Base-by-base conservation (phyloP, 805 yeast genomes). In the Cyberlindnera suaveolens region DNA sequence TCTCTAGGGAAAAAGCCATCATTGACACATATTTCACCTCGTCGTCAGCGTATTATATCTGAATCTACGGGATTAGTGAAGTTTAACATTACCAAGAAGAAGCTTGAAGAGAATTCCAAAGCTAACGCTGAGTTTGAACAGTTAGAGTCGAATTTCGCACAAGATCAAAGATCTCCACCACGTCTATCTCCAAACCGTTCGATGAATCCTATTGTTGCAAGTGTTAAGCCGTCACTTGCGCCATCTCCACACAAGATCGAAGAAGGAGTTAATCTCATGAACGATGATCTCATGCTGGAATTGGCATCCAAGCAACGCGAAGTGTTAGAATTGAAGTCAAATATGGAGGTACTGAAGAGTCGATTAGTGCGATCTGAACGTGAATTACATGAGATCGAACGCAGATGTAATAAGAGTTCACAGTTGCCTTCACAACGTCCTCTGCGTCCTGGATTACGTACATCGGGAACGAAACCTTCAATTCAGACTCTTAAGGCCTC, bases 271-370 rank as follows among this genome's bases (percentile, higher is more conserved):
- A 45, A 41, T 8, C 38, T 38, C 8, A 11, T 48, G 11, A 46
- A 53, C 20, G 54, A 52, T 11, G 39, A 46, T 5, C 14, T 73
- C 15, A 52, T 74, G 31, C 67, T 59, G 41, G 57, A 60, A 35
- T 49, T 73, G 40, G 78, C 84, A 0, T 52, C 70, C 2, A 79
- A 80, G 53, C 82, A 78, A 52, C 67, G 80, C 46, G 70, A 70
- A 43, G 68, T 79, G 8, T 47, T 68, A 15, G 82, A 77, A 39
- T 55, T 75, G 44, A 74, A 71, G 51, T 60, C 65, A n/a, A 66
- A 66, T 30, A 54, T 68, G 41, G 63, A 65, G 13, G 33, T 44
- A 6, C 50, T 65, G 29, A 62, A 65, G 46, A 54, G 57, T 23
- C 67, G 67, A 48, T 57, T 78, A n/a, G 54, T 62, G 14, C 58